Evolutionary conservation across 1,284 basidiomycete species (phyloP).

Genomic region (Tylopilus sp.): DNA sequence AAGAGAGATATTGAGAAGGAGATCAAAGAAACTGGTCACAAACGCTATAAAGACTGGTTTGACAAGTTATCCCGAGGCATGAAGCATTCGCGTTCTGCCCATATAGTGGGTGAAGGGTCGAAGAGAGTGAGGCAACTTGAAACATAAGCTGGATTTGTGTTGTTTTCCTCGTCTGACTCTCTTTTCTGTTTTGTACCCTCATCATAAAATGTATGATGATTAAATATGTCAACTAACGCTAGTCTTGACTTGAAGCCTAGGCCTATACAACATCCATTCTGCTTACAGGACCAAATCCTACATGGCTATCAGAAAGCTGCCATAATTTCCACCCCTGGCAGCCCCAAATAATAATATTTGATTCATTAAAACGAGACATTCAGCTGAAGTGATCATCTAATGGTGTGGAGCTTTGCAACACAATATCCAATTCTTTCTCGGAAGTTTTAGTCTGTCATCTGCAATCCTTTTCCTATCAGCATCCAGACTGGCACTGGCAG

Average conservation of each 20-base stretch:
- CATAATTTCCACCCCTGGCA: background rate
- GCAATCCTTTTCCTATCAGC: slow-evolving; percentile 32
- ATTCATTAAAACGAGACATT: background rate
- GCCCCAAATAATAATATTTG: background rate
- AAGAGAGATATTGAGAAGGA: too few relatives aligned
- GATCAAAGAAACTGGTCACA: too few relatives aligned
- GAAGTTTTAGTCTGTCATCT: slow-evolving; percentile 58
- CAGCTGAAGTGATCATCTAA: slow-evolving; percentile 16
- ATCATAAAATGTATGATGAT: background rate
- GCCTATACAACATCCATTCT: background rate
- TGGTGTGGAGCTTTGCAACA: slow-evolving; percentile 59
- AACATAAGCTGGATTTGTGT: too few relatives aligned
- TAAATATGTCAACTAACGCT: background rate
- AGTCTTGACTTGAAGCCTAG: background rate
- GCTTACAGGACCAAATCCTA: background rate
- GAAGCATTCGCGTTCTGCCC: too few relatives aligned
- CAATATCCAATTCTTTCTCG: slow-evolving; percentile 59
- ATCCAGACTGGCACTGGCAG: slow-evolving; percentile 13
- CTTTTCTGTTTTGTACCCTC: too few relatives aligned
- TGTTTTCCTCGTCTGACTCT: too few relatives aligned
- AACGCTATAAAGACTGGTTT: too few relatives aligned
- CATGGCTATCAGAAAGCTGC: background rate
- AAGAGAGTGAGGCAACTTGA: too few relatives aligned
- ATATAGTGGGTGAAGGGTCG: too few relatives aligned
- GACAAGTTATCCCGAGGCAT: too few relatives aligned